Evolutionary conservation across 768 basidiomycete genomes (phyloP), one percentile per base, ranked within the genome.

Genomic region (Lentinula guzmanii): DNA sequence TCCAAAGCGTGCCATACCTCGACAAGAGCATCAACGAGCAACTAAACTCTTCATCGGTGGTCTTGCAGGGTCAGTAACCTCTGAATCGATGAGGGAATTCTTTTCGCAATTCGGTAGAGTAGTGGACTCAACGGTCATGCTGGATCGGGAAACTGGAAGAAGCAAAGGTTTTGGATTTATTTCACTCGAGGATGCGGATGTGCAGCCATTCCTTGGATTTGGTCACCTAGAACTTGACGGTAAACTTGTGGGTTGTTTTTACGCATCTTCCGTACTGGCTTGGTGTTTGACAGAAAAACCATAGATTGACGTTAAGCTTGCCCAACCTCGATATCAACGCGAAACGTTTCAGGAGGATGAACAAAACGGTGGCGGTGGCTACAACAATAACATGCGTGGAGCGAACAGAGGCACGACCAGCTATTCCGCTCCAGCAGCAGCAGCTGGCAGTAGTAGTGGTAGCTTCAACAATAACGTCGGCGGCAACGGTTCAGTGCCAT

Each of bases 131-230:
- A 98, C 96, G 1, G 94, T 99, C 66, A 99, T 98, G 97, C 82
- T 97, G 66, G 97, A 99, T 75, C 89, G 94, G 48, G 95, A 98
- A 73, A 95, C 94, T 3, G 90, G 91, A 28, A 77, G 94, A 53
- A 95, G 92, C 75, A 97, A 98, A 73, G 97, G 97, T 11, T 99
- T 99, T 65, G 97, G 95, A 0, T 99, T 99, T 70, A 93, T 98
- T 10, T 96, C 94, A 0, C 96, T 98, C 69, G 90, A 95, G 70
- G 90, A 93, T 63, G 89, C 88, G n/a, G 86, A 90, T 65, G 92
- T 95, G 21, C 89, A 93, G 63, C 88, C 89, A 41, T 90, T 95
- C 71, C 85, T 99, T 52, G 90, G 88, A 1, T 89, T 91, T 56
- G 91, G 92, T 5, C 91, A 93, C 67, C 78, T 98, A 24, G 89